These are phyloP conservation scores for Penicillium antarcticum DNA, from an alignment of 495 filamentous ascomycete genomes.

Conservation along the genomic window DNA sequence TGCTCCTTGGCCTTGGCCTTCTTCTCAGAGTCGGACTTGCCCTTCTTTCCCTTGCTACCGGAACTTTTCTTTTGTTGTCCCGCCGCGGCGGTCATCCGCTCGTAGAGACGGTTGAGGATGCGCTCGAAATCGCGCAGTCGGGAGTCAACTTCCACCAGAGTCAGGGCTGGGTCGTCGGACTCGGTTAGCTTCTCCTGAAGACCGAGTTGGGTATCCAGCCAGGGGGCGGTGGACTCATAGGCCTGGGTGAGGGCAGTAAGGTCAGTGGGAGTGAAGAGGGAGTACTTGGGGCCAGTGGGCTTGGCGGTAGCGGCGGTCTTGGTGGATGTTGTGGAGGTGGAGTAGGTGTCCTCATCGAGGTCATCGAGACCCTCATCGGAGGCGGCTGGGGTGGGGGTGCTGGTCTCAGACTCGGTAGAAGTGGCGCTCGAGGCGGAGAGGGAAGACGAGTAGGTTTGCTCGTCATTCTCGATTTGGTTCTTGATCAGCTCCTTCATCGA, in stretches of 20 bases:
- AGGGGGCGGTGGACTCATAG: slow-evolving; percentile 44
- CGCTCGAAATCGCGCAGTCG: slow-evolving; percentile 61
- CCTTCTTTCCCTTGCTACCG: slow-evolving; percentile 44
- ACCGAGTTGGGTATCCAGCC: slow-evolving; percentile 66
- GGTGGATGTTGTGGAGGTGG: slow-evolving; percentile 27
- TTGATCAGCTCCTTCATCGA: slow-evolving; percentile 45
- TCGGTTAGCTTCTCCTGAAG: slow-evolving; percentile 63
- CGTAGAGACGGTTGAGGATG: slow-evolving; percentile 66
- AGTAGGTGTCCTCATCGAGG: slow-evolving; percentile 43
- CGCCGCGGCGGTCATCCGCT: slow-evolving; percentile 43
- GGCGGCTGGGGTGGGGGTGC: slow-evolving; percentile 22
- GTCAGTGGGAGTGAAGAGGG: slow-evolving; percentile 50
- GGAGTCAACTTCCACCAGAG: slow-evolving; percentile 59
- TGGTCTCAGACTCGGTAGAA: slow-evolving; percentile 18
- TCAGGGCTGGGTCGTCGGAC: slow-evolving; percentile 68
- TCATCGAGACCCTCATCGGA: slow-evolving; percentile 28
- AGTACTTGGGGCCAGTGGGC: slow-evolving; percentile 38
- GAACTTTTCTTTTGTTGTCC: slow-evolving; percentile 51
- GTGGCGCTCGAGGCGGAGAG: slow-evolving; percentile 26
- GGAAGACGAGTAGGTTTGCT: slow-evolving; percentile 38
- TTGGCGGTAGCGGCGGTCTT: slow-evolving; percentile 29
- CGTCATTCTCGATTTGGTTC: slow-evolving; percentile 39
- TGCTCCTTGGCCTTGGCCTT: slow-evolving; percentile 22
- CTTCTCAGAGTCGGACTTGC: slow-evolving; percentile 45
- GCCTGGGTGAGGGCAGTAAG: slow-evolving; percentile 43